These are phyloP conservation scores for Eutrema salsugineum DNA, from an alignment of 441 rosid genomes.

Conservation along the genomic window DNA sequence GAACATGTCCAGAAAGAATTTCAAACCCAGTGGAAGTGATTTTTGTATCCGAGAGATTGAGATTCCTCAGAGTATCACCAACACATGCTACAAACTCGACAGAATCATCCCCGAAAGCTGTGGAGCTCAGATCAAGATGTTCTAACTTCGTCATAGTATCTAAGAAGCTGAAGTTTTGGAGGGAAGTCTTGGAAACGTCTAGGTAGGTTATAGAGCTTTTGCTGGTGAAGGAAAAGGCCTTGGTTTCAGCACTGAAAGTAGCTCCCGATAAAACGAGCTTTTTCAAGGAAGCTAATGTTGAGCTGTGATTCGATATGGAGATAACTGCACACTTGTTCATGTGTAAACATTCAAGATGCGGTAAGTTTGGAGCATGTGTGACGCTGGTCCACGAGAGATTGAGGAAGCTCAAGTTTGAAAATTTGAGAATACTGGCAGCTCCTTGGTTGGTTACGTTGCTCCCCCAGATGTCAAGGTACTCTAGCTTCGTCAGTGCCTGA, in stretches of 20 bases:
- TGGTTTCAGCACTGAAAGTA: slow-evolving; percentile 55
- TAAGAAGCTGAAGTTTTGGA: slow-evolving; percentile 56
- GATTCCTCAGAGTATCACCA: slow-evolving; percentile 59
- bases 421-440: slow-evolving; percentile 42
- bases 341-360: slow-evolving; percentile 71
- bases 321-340: slow-evolving; percentile 72
- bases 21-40: slow-evolving; percentile 66
- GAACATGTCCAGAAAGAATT: slow-evolving; percentile 60
- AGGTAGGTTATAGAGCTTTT: slow-evolving; percentile 49
- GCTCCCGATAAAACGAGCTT: slow-evolving; percentile 68
- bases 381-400: slow-evolving; percentile 80
- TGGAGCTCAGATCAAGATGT: slow-evolving; percentile 71
- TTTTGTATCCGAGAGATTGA: slow-evolving; percentile 66
- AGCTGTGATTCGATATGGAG: slow-evolving; percentile 40
- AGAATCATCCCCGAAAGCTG: slow-evolving; percentile 67
- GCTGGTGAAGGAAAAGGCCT: slow-evolving; percentile 45
- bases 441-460: slow-evolving; percentile 73
- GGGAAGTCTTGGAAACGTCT: slow-evolving; percentile 65
- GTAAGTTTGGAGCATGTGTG: slow-evolving; percentile 56
- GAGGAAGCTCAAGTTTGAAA: slow-evolving; percentile 68
- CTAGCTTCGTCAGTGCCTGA: slow-evolving; percentile 71
- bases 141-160: slow-evolving; percentile 52
- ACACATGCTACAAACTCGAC: slow-evolving; percentile 48
- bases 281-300: slow-evolving; percentile 43
- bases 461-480: slow-evolving; percentile 91